phyloP scores from a whole-genome alignment of 2,329 filamentous ascomycete genomes.

The Curvularia eragrostidis region DNA sequence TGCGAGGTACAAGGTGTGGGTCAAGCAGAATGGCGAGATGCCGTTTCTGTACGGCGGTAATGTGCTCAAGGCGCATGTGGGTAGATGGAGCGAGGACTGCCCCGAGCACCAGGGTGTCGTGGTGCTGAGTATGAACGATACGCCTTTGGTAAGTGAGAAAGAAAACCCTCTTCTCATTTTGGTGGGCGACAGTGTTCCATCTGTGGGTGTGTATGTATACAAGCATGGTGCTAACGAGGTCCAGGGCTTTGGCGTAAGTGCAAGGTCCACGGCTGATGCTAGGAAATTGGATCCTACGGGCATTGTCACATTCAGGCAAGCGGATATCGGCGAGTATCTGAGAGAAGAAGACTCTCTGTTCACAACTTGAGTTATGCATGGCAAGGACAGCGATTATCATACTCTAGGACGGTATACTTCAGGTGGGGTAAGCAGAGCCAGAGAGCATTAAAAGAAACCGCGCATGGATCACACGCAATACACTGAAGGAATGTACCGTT shows the following conservation, averaged over 20 bases:
- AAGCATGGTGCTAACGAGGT: constrained; percentile 7
- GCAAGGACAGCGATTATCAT: not conserved
- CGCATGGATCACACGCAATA: not conserved
- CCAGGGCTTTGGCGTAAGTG: constrained; percentile 91
- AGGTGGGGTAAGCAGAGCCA: not conserved
- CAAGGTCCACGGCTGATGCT: constrained; percentile 83
- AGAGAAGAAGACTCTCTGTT: constrained; percentile 77
- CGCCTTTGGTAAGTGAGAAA: constrained; percentile 64
- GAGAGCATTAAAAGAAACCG: constrained; percentile 1
- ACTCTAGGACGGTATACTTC: constrained; percentile 3
- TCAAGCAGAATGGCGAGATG: constrained; percentile 96
- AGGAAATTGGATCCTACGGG: constrained; percentile 87
- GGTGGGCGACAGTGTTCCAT: not conserved
- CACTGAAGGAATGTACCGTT: not conserved
- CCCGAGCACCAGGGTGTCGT: constrained; percentile 93
- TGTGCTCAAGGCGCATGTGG: constrained; percentile 81
- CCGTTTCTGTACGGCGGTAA: constrained; percentile 95
- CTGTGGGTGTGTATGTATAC: not conserved
- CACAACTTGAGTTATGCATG: constrained; percentile 53
- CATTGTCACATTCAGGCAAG: constrained; percentile 87
- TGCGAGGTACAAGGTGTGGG: constrained; percentile 95
- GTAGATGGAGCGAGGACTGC: constrained; percentile 87
- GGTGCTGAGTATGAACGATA: constrained; percentile 91
- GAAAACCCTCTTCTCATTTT: no score
- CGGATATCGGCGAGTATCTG: constrained; percentile 93